Evolutionary conservation across 305 asterid species (phyloP), one percentile per base, ranked within the genome.

Genomic region (Rubia tinctorum): DNA sequence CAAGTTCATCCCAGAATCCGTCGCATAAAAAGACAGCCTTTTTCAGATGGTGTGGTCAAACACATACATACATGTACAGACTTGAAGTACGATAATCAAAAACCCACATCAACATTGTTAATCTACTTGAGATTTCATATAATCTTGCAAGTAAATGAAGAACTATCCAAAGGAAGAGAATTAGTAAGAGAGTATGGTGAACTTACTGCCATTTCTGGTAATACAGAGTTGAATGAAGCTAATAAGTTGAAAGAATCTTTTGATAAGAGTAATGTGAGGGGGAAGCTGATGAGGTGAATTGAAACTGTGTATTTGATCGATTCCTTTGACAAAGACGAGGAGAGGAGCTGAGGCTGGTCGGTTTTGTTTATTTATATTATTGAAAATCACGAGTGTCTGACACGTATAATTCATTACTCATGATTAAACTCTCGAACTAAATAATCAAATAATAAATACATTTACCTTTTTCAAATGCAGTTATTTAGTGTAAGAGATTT

Each of bases 311-410:
- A 20, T 53, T n/a, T 51, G 59, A 53, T 18, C 7, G 91, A 82
- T 88, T 85, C 85, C 81, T 82, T 69, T 77, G 85, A 84, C 80
- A 69, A 79, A n/a, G 79, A 64, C 81, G 60, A 53, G 60, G 60
- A 18, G 60, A 80, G 47, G 68, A 63, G 51, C 69, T 18, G 69
- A 65, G 49, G 69, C 44, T 30, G 47, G 69, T 37, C 49, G 49
- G 69, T 17, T 65, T 65, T 1, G 49, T 37, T 39, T 34, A 22
- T 18, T 56, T 59, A 23, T 59, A 23, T 53, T 20, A 8, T 22
- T 59, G 64, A 59, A 59, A 23, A 20, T 59, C 37, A 59, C 34
- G 20, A 59, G 9, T 30, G 8, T 59, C 64, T 59, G 64, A 59
- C 64, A 59, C 64, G 34, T 59, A 56, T 20, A 23, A 20, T 59